Evolutionary conservation across 257 asterid species (phyloP).

Genomic region (Echium plantagineum): DNA sequence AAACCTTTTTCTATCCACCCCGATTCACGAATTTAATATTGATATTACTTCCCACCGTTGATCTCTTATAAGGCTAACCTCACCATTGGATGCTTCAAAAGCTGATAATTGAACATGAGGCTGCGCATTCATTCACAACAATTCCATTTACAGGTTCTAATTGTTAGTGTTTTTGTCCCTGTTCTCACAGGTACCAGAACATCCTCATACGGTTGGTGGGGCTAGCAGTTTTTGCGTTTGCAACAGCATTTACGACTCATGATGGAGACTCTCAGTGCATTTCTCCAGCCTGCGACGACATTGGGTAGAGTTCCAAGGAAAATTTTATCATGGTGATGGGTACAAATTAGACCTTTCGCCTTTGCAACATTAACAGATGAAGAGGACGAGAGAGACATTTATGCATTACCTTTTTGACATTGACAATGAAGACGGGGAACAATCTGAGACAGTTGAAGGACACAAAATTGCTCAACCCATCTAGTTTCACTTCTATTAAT

Average conservation of each 20-base stretch:
- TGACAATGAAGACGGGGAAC: slow-evolving; percentile 15
- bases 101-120: neutral
- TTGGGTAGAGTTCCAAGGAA: slow-evolving; percentile 90
- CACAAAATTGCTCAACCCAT: slow-evolving; percentile 1
- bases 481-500: slow-evolving; percentile 8
- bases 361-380: slow-evolving; percentile 52
- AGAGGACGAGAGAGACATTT: slow-evolving; percentile 28
- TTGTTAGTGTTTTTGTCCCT: neutral
- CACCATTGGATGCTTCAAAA: too few species aligned
- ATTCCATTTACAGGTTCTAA: neutral
- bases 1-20: too few species aligned
- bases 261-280: slow-evolving; percentile 96
- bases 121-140: too few species aligned
- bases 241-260: slow-evolving; percentile 78
- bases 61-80: too few species aligned
- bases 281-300: slow-evolving; percentile 98
- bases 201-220: slow-evolving; percentile 56
- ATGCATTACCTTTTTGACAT: slow-evolving; percentile 9
- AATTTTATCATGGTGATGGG: slow-evolving; percentile 85
- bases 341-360: slow-evolving; percentile 72
- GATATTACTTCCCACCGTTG: too few species aligned
- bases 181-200: slow-evolving; percentile 57
- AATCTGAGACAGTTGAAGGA: slow-evolving; percentile 14
- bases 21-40: too few species aligned
- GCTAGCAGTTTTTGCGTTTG: slow-evolving; percentile 71